These are phyloP conservation scores for Saposhnikovia divaricata DNA, from an alignment of 129 eudicot genomes.

Conservation along the genomic window DNA sequence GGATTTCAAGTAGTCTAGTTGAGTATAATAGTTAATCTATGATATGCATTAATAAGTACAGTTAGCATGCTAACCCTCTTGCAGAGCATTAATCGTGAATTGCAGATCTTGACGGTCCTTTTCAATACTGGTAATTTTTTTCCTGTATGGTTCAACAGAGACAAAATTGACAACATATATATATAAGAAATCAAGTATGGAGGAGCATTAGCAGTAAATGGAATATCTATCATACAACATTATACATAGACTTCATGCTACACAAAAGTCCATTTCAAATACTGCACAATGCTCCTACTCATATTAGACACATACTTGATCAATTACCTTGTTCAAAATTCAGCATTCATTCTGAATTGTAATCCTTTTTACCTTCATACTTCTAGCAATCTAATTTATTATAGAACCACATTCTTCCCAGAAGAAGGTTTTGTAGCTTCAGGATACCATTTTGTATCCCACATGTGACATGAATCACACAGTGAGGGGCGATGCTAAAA, in stretches of 20 bases:
- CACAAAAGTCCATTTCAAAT: not conserved
- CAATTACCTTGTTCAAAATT: too few relatives aligned
- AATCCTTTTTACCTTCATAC: not conserved
- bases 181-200: too few relatives aligned
- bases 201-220: not conserved
- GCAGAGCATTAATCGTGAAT: conserved; percentile 72
- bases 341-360: not conserved
- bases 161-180: not conserved
- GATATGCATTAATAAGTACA: conserved; percentile 9
- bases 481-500: not conserved
- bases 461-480: not conserved
- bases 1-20: not conserved
- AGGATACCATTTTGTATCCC: not conserved
- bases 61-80: conserved; percentile 61
- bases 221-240: not conserved
- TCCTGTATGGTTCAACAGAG: conserved; percentile 41
- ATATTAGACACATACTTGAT: not conserved
- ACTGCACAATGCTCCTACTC: not conserved
- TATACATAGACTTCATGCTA: not conserved
- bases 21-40: not conserved
- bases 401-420: not conserved
- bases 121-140: conserved; percentile 60
- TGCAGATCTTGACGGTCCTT: conserved; percentile 88
- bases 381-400: not conserved
- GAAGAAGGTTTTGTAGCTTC: not conserved